Evolutionary conservation across 2,329 filamentous ascomycete genomes (phyloP).

Genomic region (Lasiodiplodia sp.): DNA sequence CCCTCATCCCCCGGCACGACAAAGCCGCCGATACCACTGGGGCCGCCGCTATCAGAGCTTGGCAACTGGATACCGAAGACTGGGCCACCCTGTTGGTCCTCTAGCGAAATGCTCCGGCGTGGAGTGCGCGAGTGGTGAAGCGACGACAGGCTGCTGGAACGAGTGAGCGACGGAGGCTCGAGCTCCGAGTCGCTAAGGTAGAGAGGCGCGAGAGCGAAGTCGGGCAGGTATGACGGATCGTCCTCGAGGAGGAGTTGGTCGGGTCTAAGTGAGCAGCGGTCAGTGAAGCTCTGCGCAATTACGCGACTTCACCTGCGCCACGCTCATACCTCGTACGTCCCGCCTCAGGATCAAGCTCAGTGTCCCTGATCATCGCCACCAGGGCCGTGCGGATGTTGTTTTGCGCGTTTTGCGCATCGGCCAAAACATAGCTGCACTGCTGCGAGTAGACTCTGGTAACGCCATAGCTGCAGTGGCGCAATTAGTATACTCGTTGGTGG

Average conservation of each 20-base stretch:
- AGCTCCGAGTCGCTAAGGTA: slow-evolving; percentile 61
- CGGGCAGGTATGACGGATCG: slow-evolving; percentile 80
- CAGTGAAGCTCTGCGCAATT: neutral
- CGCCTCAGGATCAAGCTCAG: slow-evolving; percentile 72
- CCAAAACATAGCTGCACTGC: slow-evolving; percentile 85
- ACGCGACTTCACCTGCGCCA: neutral
- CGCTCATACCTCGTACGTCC: slow-evolving; percentile 73
- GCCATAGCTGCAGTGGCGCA: slow-evolving; percentile 56
- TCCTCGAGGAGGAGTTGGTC: slow-evolving; percentile 80
- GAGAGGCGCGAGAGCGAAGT: slow-evolving; percentile 67
- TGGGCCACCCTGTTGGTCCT: slow-evolving; percentile 19
- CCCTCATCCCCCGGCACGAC: slow-evolving; percentile 52
- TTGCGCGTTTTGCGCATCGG: slow-evolving; percentile 78
- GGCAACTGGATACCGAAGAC: slow-evolving; percentile 55
- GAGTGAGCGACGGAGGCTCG: slow-evolving; percentile 42
- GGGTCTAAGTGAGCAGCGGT: slow-evolving; percentile 58
- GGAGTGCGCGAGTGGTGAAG: neutral
- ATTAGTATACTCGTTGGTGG: neutral
- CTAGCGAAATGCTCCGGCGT: slow-evolving; percentile 1
- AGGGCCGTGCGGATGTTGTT: slow-evolving; percentile 75
- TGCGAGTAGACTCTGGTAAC: slow-evolving; percentile 85
- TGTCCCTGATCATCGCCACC: slow-evolving; percentile 59
- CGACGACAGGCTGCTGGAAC: slow-evolving; percentile 10
- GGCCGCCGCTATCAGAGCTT: slow-evolving; percentile 47
- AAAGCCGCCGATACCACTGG: slow-evolving; percentile 47